Evolutionary conservation across 164 flowering plant species (phyloP).

Genomic region (Nelumbo lutea): DNA sequence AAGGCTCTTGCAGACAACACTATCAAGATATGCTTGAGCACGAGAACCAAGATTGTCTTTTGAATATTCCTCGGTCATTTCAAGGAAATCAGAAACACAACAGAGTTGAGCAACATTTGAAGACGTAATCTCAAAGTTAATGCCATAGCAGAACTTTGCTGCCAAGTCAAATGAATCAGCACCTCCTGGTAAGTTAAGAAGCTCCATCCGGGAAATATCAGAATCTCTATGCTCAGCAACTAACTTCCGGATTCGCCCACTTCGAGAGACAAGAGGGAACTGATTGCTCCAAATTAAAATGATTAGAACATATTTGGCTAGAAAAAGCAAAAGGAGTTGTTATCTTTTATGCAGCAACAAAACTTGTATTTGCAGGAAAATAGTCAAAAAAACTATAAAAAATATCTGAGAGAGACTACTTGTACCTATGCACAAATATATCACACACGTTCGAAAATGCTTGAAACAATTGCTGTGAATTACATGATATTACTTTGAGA

Average conservation of each 20-base stretch:
- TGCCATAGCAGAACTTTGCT: conserved; percentile 86
- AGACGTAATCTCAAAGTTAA: conserved; percentile 83
- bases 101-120: conserved; percentile 74
- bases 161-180: conserved; percentile 81
- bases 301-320: conserved; percentile 3
- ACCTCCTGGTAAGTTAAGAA: conserved; percentile 80
- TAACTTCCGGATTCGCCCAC: conserved; percentile 72
- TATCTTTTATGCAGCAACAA: neutral
- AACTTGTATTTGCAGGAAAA: neutral
- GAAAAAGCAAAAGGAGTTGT: neutral
- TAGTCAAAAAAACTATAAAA: neutral
- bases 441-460: neutral
- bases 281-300: conserved; percentile 24
- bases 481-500: no score
- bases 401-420: neutral
- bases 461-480: neutral
- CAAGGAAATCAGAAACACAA: conserved; percentile 83
- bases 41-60: conserved; percentile 71
- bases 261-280: conserved; percentile 88
- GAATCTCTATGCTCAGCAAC: conserved; percentile 64
- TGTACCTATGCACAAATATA: neutral
- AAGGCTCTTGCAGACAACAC: conserved; percentile 63
- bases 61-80: conserved; percentile 83
- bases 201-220: conserved; percentile 57
- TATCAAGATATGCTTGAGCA: conserved; percentile 70